Evolutionary conservation across 2,329 filamentous ascomycete genomes (phyloP), one percentile per base, ranked within the genome.

Genomic region (Penicillium sp.): DNA sequence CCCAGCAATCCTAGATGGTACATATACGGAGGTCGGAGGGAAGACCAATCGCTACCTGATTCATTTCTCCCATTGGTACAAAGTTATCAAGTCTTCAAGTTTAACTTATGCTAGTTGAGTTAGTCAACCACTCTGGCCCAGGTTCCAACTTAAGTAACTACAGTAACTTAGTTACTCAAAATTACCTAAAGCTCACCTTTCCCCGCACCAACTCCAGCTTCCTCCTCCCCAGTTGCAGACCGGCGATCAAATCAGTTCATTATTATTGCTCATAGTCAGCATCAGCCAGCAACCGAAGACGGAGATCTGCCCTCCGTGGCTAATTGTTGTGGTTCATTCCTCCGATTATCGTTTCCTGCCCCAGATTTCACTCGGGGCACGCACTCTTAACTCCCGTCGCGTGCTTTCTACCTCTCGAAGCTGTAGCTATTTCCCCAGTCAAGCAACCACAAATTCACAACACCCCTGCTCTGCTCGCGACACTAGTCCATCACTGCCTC

Each of bases 161-260:
- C 26, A 19, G 3, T 26, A 26, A 26, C 26, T n/a, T n/a, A n/a
- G 15, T 30, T 50, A 50, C 38, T 9, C 35, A 37, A 19, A 19
- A n/a, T 17, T 40, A 40, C 38, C 38, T 3, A 8, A 51, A 51
- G 47, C 47, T 62, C 45, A 58, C 50, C 54, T 63, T 54, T 65
- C 61, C 63, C 63, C 63, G 63, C 63, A 63, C 61, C 26, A 58
- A n/a, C 30, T 42, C n/a, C 10, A 64, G 58, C 61, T 60, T 35
- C 3, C 40, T 26, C 19, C 33, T 40, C 55, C 44, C 35, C 35
- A 45, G n/a, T 33, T 50, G 26, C 17, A 50, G 42, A 17, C 26
- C 17, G 37, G 17, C 44, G 42, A 50, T 55, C 57, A 38, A 59
- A 62, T 56, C 51, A 59, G 37, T 47, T 28, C 30, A 19, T 30